A percentile compares a stretch with the other conserved stretches of the same genome.
Conservation (phyloP, 352 stramenopile genomes). For the Globisporangium spinosum region DNA sequence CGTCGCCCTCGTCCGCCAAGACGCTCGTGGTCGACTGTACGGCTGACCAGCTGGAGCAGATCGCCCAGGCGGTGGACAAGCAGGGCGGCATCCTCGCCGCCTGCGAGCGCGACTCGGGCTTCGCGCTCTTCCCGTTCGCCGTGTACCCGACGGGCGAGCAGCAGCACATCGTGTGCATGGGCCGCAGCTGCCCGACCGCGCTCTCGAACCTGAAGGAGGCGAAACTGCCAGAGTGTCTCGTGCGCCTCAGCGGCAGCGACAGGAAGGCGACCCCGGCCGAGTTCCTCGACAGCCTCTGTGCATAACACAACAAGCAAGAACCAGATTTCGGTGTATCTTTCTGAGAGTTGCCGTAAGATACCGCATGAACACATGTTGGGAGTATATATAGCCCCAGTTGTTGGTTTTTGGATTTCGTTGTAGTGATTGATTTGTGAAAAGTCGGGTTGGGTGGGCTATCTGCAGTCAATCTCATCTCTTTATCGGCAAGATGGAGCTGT, state of each 20-base stretch:
- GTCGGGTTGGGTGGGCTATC: background rate
- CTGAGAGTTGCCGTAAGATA: background rate
- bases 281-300: constrained; percentile 27
- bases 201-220: constrained; percentile 18
- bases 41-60: constrained; percentile 9
- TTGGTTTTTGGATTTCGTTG: background rate
- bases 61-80: constrained; percentile 11
- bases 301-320: background rate
- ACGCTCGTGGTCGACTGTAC: constrained; percentile 11
- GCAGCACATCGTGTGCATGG: constrained; percentile 26
- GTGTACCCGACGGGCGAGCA: constrained; percentile 22
- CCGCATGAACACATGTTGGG: background rate
- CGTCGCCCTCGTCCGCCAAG: background rate
- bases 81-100: constrained; percentile 20
- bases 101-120: constrained; percentile 33
- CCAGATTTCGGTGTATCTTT: background rate
- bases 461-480: background rate
- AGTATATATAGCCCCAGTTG: background rate
- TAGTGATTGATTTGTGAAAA: background rate
- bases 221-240: constrained; percentile 22
- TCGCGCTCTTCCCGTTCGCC: constrained; percentile 29
- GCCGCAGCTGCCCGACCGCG: constrained; percentile 30
- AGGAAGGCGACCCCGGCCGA: constrained; percentile 16
- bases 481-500: constrained; percentile 47
- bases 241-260: constrained; percentile 11